Conservation (phyloP, 495 filamentous ascomycete species). For the Hyphodiscus hymeniophilus region DNA sequence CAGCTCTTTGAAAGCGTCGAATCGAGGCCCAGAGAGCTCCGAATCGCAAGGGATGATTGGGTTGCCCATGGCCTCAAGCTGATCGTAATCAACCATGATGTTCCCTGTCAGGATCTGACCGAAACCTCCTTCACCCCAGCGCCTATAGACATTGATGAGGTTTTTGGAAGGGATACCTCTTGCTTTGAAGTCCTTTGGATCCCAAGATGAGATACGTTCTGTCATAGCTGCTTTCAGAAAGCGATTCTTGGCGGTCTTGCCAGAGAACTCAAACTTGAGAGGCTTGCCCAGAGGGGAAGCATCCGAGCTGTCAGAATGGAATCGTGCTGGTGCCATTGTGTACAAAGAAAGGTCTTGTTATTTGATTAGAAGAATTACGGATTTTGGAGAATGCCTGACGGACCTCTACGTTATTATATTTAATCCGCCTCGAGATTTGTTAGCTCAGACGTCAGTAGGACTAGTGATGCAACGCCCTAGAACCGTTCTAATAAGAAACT, state of each 20-base stretch:
- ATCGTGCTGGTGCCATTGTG: conserved; percentile 10
- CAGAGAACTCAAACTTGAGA: conserved; percentile 49
- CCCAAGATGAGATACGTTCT: conserved; percentile 50
- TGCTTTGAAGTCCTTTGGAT: conserved; percentile 33
- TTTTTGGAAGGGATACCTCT: conserved; percentile 51
- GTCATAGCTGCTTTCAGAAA: conserved; percentile 60
- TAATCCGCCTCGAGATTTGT: neutral
- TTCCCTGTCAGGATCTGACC: conserved; percentile 56
- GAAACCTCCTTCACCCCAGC: conserved; percentile 51
- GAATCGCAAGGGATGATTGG: conserved; percentile 43
- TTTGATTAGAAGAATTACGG: too few relatives aligned
- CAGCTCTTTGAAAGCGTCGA: conserved; percentile 48
- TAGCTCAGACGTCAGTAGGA: neutral
- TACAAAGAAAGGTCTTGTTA: too few relatives aligned
- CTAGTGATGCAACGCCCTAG: too few relatives aligned
- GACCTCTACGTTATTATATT: too few relatives aligned
- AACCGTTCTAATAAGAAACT: too few relatives aligned
- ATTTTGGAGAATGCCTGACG: too few relatives aligned
- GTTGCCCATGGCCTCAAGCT: conserved; percentile 52
- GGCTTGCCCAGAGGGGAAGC: conserved; percentile 43
- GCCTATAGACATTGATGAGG: conserved; percentile 48
- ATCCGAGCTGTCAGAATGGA: conserved; percentile 23
- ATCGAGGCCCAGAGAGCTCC: conserved; percentile 42
- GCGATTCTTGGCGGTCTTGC: conserved; percentile 46
- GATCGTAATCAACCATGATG: conserved; percentile 50